A percentile compares a stretch with the other conserved stretches of the same genome.
These are phyloP conservation scores for Ogataea henricii DNA, from an alignment of 805 yeast genomes.

Conservation along the genomic window DNA sequence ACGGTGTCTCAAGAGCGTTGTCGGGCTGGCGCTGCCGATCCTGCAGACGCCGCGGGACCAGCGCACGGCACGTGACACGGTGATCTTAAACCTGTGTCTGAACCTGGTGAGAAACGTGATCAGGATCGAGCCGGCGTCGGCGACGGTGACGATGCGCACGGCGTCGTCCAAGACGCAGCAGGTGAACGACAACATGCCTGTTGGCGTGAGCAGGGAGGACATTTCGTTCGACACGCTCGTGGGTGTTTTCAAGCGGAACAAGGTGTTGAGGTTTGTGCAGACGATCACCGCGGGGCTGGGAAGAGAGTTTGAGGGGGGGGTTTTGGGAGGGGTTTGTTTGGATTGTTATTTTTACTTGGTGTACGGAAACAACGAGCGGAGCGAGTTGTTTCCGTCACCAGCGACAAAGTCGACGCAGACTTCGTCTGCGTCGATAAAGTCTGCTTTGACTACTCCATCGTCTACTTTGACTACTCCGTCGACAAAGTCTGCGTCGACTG, in stretches of 20 bases:
- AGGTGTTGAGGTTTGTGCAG: slow-evolving; percentile 71
- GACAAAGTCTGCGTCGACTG: slow-evolving; percentile 9
- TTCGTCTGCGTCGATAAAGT: too few relatives aligned
- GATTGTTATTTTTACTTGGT: slow-evolving; percentile 70
- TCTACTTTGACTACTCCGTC: too few relatives aligned
- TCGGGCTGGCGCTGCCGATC: slow-evolving; percentile 67
- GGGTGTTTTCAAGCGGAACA: slow-evolving; percentile 60
- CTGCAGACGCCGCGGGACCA: slow-evolving; percentile 51
- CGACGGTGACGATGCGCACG: slow-evolving; percentile 48
- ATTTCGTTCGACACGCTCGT: slow-evolving; percentile 63
- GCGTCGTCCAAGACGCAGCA: slow-evolving; percentile 34
- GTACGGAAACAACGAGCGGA: slow-evolving; percentile 48
- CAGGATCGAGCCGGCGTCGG: slow-evolving; percentile 69
- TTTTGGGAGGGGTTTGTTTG: slow-evolving; percentile 61
- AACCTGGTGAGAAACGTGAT: slow-evolving; percentile 78
- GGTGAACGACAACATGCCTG: slow-evolving; percentile 49
- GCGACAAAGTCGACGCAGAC: too few relatives aligned
- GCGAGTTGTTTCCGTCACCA: too few relatives aligned
- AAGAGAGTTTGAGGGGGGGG: slow-evolving; percentile 58
- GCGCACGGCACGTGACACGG: slow-evolving; percentile 70
- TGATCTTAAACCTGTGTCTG: slow-evolving; percentile 69
- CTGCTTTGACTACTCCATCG: too few relatives aligned
- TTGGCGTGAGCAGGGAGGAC: slow-evolving; percentile 62
- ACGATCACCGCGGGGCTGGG: slow-evolving; percentile 69
- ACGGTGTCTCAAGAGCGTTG: slow-evolving; percentile 63